phyloP scores from a whole-genome alignment of 192 early-diverging fungal genomes.

The Backusella psychrophila region DNA sequence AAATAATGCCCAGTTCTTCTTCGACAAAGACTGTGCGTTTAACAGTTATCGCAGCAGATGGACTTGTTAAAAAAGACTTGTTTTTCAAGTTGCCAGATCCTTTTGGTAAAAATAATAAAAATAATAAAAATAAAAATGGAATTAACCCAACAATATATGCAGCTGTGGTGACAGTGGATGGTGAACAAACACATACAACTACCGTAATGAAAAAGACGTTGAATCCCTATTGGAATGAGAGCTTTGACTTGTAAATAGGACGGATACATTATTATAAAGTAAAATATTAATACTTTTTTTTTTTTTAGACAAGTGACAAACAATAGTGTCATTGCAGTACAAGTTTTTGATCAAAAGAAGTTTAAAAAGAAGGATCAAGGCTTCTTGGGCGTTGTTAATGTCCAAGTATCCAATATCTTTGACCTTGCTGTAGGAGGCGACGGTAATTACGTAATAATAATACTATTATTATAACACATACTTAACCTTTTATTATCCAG shows the following conservation, averaged over 20 bases:
- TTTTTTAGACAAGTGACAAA: constrained; percentile 63
- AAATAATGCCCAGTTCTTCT: neutral
- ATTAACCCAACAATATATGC: constrained; percentile 72
- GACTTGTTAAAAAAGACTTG: constrained; percentile 87
- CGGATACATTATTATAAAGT: neutral
- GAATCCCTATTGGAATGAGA: constrained; percentile 81
- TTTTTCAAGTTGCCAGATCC: constrained; percentile 91
- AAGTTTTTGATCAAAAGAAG: constrained; percentile 98
- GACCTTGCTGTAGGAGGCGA: constrained; percentile 69
- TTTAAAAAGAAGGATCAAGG: constrained; percentile 90
- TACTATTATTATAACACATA: neutral
- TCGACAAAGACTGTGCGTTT: constrained; percentile 13
- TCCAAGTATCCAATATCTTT: constrained; percentile 80
- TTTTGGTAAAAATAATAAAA: constrained; percentile 53
- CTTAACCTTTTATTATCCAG: constrained; percentile 30
- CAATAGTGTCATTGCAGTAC: constrained; percentile 82
- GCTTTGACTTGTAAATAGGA: constrained; percentile 19
- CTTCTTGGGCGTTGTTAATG: constrained; percentile 90
- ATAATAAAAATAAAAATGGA: constrained; percentile 19
- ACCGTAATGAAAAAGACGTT: constrained; percentile 83
- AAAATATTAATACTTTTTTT: neutral
- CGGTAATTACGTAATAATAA: constrained; percentile 17
- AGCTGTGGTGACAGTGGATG: constrained; percentile 92
- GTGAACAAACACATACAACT: constrained; percentile 96
- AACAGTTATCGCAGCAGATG: constrained; percentile 87